Base-by-base conservation (phyloP, 2,329 filamentous ascomycete genomes). In the Aspergillus sp. region DNA sequence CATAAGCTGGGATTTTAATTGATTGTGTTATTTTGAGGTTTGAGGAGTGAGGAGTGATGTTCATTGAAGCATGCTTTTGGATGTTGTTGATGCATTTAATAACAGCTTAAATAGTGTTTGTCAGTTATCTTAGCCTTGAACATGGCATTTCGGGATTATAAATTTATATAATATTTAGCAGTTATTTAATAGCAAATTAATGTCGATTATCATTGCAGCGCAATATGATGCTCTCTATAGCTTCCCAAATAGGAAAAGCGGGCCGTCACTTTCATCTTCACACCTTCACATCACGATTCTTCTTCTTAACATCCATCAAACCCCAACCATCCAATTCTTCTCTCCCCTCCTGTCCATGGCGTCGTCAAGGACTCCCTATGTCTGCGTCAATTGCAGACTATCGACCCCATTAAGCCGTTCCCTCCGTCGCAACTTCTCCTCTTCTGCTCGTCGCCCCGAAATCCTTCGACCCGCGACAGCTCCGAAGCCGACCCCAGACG, bases 401-500 rank as follows among this genome's bases (percentile, higher is more conserved):
- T 38, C 53, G 1, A 42, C 45, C 12, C 38, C 44, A 10, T 46
- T 51, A 34, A 36, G 27, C 32, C 51, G 39, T 37, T 44, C 40
- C 36, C 39, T 13, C 39, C 49, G 36, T 13, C 60, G 59, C 40
- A 44, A 33, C 10, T 60, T 58, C 37, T 42, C 42, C 12, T 48
- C 56, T 26, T 50, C 52, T n/a, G 27, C 44, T 11, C 52, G 49
- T n/a, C 50, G 50, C 40, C 43, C 48, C 8, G 55, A 64, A 27
- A 42, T 52, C 13, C 40, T 68, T 4, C 76, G 83, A 33, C 86
- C 86, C 5, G 75, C 85, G 2, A 83, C 79, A 41, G 90, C 88
- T 10, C 90, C 89, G 8, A 91, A 88, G 63, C 81, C 88, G 27
- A 78, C 78, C 37, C 78, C 94, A 53, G 86, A 96, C 70, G 78